Conservation (phyloP, 2,329 filamentous ascomycete genomes). For the Cladosporium sp. region DNA sequence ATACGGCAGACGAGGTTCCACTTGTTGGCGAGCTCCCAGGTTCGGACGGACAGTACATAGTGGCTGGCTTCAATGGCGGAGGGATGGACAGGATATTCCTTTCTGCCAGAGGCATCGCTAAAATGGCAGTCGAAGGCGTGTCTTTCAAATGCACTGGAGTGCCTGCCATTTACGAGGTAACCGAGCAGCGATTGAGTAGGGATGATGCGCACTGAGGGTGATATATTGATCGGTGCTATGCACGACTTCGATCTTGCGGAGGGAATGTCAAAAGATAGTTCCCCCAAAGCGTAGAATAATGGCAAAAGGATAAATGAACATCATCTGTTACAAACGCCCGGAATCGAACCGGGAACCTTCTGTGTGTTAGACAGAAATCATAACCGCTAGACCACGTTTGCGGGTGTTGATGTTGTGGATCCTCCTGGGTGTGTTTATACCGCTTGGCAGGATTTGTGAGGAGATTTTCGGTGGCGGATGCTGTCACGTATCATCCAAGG, state of each 20-base stretch:
- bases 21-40: constrained; percentile 47
- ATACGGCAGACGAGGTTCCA: constrained; percentile 43
- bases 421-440: too few species aligned
- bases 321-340: too few species aligned
- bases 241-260: too few species aligned
- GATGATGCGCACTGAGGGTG: background rate
- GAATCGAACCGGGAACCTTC: too few species aligned
- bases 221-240: too few species aligned
- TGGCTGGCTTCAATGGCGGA: constrained; percentile 54
- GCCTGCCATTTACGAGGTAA: background rate
- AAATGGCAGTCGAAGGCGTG: background rate
- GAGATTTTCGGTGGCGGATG: too few species aligned
- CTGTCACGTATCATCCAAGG: too few species aligned
- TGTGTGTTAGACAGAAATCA: too few species aligned
- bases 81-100: constrained; percentile 51
- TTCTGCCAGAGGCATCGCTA: background rate
- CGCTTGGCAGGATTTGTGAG: too few species aligned
- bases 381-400: constrained; percentile 21
- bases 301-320: too few species aligned
- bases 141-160: background rate
- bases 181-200: background rate
- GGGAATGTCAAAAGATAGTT: too few species aligned
- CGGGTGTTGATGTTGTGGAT: background rate
- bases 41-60: constrained; percentile 50
- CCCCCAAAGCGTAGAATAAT: too few species aligned